Evolutionary conservation across 495 filamentous ascomycete species (phyloP), one percentile per base, ranked within the genome.

Genomic region (Penicillium salamii): DNA sequence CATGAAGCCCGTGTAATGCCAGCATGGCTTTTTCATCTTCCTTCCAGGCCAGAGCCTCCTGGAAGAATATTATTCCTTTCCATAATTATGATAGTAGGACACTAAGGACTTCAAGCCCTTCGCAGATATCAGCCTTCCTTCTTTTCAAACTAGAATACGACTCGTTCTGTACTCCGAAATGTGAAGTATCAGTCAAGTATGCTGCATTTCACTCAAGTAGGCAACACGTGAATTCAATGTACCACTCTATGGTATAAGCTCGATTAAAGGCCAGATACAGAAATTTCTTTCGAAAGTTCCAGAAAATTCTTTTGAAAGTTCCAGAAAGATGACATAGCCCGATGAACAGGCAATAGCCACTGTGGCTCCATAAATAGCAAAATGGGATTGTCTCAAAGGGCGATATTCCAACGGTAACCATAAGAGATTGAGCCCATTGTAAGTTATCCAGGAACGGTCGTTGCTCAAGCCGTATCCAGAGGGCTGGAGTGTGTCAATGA

Each of bases 321-420:
- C 44, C 21, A 54, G 45, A 19, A 45, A 44, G 34, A 54, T 49
- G 21, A 54, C 33, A 45, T 12, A 32, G 29, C 39, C 38, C 34
- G 44, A 54, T 23, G 51, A 39, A 39, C 44, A 44, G 13, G 11
- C 45, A 18, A 54, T 44, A 12, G 45, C 51, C 39, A 54, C 0
- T 7, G 9, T 53, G 3, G 36, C 24, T 49, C 23, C 15, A 33
- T 17, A 48, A n/a, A 43, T 43, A 40, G 15, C 31, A 49, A 54
- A 54, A 0, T 9, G 12, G 49, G 31, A 44, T 19, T 5, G 17
- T 11, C 20, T 0, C 3, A 7, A 0, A 1, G 47, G 47, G 41
- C 55, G 58, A 50, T 67, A 59, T 39, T 61, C 54, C 1, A 43
- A 18, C 46, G 57, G 60, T 33, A 66, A 49, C 54, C 63, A 63